Evolutionary conservation across 2,329 filamentous ascomycete species (phyloP).

Genomic region (Colletotrichum sp.): DNA sequence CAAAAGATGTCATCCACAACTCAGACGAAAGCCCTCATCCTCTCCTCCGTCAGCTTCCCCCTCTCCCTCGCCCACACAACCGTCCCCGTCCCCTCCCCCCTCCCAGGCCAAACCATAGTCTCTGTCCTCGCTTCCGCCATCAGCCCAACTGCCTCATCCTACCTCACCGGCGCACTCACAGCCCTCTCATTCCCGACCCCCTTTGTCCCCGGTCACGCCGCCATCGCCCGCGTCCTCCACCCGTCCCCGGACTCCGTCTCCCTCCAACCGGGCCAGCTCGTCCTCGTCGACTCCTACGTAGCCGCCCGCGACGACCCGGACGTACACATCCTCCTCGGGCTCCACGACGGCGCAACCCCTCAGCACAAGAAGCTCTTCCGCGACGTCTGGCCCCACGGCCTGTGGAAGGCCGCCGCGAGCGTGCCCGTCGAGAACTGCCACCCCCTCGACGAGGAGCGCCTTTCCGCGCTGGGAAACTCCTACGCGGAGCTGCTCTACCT

Average conservation of each 20-base stretch:
- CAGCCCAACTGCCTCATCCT: background rate
- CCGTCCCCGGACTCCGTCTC: conserved; percentile 34
- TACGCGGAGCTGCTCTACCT: conserved; percentile 44
- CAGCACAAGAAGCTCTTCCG: conserved; percentile 27
- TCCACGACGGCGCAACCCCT: conserved; percentile 29
- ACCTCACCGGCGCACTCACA: background rate
- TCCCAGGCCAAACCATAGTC: background rate
- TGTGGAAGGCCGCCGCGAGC: conserved; percentile 31
- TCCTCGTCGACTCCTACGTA: conserved; percentile 35
- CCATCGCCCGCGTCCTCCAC: conserved; percentile 38
- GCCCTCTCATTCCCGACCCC: conserved; percentile 26
- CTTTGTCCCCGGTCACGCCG: conserved; percentile 34
- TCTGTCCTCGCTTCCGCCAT: background rate
- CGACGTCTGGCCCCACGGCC: conserved; percentile 34
- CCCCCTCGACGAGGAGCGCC: conserved; percentile 33
- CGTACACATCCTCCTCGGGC: conserved; percentile 29
- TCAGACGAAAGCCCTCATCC: background rate
- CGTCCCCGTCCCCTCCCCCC: background rate
- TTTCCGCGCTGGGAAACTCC: conserved; percentile 38
- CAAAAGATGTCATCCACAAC: background rate
- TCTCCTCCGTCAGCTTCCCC: background rate
- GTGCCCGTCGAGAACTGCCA: conserved; percentile 39
- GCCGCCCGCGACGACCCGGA: conserved; percentile 32
- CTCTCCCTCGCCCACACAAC: background rate
- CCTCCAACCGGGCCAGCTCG: conserved; percentile 36